Percentiles rank a stretch among this genome's conserved stretches.
Evolutionary conservation across 139 green algal genomes (phyloP).

Genomic region (Coelastrella sp.): DNA sequence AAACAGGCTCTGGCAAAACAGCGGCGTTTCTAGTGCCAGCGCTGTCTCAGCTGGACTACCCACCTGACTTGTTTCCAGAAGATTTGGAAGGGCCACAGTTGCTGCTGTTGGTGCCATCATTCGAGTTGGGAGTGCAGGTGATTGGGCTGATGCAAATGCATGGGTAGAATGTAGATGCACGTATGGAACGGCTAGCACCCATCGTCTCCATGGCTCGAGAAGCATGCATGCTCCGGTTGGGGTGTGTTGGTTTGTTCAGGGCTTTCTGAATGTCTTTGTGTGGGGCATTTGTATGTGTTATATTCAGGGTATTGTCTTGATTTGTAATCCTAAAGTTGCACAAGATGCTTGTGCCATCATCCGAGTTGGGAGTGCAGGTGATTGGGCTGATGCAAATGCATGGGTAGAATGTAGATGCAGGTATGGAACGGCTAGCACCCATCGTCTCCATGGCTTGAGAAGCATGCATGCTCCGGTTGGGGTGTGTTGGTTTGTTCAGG

Average conservation of each 20-base stretch:
- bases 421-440: no score
- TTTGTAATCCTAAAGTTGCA: no score
- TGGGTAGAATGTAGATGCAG: no score
- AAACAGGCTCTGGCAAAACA: constrained; percentile 90
- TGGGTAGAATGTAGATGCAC: no score
- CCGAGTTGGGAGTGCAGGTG: constrained; percentile 93
- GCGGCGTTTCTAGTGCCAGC: constrained; percentile 82
- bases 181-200: no score
- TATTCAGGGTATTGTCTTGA: not conserved
- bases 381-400: no score
- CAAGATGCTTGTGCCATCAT: constrained; percentile 90
- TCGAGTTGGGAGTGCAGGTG: constrained; percentile 93
- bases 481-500: not conserved
- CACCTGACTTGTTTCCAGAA: constrained; percentile 77
- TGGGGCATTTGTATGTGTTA: not conserved
- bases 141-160: no score
- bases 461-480: not conserved
- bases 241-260: not conserved
- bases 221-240: not conserved
- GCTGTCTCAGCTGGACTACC: constrained; percentile 77
- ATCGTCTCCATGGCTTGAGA: not conserved
- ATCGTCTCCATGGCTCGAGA: not conserved
- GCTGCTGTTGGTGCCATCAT: constrained; percentile 87
- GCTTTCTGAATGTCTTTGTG: no score
- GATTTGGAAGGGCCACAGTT: constrained; percentile 82